Evolutionary conservation across 331 rosid species (phyloP).

Genomic region (Rosa hybrid): DNA sequence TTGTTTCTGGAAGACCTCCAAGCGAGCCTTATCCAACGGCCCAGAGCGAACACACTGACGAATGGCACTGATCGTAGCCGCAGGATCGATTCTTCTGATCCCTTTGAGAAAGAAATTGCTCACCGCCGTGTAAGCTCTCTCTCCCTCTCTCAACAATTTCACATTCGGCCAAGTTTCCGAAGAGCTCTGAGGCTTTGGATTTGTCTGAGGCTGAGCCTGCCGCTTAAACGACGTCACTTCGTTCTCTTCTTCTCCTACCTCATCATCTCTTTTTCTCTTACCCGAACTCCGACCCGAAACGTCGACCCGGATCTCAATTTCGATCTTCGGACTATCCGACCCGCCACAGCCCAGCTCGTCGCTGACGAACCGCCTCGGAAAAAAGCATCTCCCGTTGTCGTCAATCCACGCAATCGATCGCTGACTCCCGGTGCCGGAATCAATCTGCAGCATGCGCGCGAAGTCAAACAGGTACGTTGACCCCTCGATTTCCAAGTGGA

Average conservation of each 20-base stretch:
- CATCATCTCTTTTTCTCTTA: conserved; percentile 29
- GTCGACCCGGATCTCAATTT: conserved; percentile 31
- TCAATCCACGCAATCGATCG: conserved; percentile 74
- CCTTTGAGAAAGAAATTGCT: conserved; percentile 35
- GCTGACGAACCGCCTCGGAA: conserved; percentile 43
- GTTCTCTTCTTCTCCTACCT: conserved; percentile 23
- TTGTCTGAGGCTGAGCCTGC: conserved; percentile 14
- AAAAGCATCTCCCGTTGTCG: conserved; percentile 41
- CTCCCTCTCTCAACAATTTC: conserved; percentile 36
- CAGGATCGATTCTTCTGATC: conserved; percentile 29
- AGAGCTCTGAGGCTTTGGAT: background rate
- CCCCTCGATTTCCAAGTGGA: conserved; percentile 40
- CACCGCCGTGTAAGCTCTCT: conserved; percentile 20
- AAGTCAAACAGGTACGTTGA: conserved; percentile 45
- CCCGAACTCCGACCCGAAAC: conserved; percentile 24
- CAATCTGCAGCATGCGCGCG: conserved; percentile 54
- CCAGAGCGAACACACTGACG: conserved; percentile 41
- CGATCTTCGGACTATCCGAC: conserved; percentile 24
- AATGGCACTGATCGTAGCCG: conserved; percentile 37
- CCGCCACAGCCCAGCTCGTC: conserved; percentile 27
- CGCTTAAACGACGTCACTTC: conserved; percentile 49
- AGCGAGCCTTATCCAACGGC: conserved; percentile 43
- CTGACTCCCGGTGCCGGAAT: conserved; percentile 32
- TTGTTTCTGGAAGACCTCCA: conserved; percentile 35
- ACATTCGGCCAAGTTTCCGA: conserved; percentile 35